Evolutionary conservation across 2,329 filamentous ascomycete genomes (phyloP).

Genomic region (Aureobasidium subglaciale): DNA sequence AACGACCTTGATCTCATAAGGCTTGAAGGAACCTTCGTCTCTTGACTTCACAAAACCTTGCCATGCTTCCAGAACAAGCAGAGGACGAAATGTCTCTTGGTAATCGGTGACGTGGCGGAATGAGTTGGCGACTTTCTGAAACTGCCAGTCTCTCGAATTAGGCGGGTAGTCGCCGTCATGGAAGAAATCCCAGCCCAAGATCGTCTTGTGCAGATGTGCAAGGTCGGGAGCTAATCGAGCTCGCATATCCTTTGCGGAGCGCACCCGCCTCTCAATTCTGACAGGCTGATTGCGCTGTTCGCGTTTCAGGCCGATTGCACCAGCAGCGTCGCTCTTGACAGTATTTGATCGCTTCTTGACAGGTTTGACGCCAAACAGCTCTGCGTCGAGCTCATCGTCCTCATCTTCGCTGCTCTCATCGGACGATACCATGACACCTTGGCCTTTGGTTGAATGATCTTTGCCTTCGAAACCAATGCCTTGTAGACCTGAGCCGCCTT

Average conservation of each 20-base stretch:
- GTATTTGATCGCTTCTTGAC: slow-evolving; percentile 34
- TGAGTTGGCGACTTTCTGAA: slow-evolving; percentile 66
- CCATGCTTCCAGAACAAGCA: slow-evolving; percentile 92
- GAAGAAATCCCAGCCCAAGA: slow-evolving; percentile 93
- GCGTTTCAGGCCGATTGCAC: slow-evolving; percentile 26
- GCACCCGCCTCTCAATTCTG: slow-evolving; percentile 72
- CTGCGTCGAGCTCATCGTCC: slow-evolving; percentile 52
- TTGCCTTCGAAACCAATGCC: slow-evolving; percentile 69
- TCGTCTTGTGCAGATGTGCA: slow-evolving; percentile 72
- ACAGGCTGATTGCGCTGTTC: slow-evolving; percentile 62
- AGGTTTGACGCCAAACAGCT: slow-evolving; percentile 54
- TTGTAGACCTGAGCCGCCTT: slow-evolving; percentile 69
- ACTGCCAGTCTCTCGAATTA: slow-evolving; percentile 59
- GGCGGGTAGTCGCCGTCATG: slow-evolving; percentile 82
- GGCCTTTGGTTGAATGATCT: slow-evolving; percentile 66
- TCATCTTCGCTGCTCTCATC: slow-evolving; percentile 52
- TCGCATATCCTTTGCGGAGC: slow-evolving; percentile 88
- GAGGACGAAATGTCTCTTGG: slow-evolving; percentile 80
- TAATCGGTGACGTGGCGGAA: slow-evolving; percentile 75
- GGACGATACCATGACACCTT: slow-evolving; percentile 83
- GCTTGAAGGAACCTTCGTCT: slow-evolving; percentile 72
- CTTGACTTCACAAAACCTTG: slow-evolving; percentile 84
- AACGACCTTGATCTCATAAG: slow-evolving; percentile 81
- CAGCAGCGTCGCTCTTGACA: slow-evolving; percentile 25
- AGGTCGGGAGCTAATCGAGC: slow-evolving; percentile 87